Conservation (phyloP, 169 alveolate genomes). For the Plasmodium billcollinsi region DNA sequence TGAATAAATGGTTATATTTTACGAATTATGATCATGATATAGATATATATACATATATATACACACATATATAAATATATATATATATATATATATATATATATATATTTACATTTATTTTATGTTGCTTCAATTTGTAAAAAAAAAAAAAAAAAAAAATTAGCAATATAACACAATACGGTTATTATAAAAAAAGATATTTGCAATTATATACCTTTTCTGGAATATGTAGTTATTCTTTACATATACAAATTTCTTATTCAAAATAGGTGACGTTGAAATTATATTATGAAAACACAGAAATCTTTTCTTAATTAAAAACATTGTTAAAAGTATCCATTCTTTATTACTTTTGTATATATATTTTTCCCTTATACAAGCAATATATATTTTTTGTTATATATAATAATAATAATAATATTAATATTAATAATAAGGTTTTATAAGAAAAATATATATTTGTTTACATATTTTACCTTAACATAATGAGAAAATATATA, state of each 20-base stretch:
- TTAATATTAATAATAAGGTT: no score
- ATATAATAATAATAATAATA: neutral
- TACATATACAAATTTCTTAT: slow-evolving; percentile 3
- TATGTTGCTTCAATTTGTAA: no score
- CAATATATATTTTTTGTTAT: neutral
- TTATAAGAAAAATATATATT: no score
- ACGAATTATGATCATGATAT: no score
- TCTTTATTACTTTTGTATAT: slow-evolving; percentile 5
- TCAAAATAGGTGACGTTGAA: neutral
- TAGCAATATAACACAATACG: neutral
- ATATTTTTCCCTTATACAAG: neutral
- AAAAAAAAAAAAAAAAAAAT: neutral
- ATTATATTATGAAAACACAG: slow-evolving; percentile 7
- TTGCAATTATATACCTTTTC: slow-evolving; percentile 7
- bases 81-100: no score
- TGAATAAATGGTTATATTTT: no score
- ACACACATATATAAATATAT: no score
- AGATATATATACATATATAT: no score
- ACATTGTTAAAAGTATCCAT: slow-evolving; percentile 22
- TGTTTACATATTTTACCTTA: no score
- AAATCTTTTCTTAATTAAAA: slow-evolving; percentile 36
- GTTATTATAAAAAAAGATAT: neutral
- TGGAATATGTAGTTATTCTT: neutral
- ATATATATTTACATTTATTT: no score
- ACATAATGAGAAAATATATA: no score